These are phyloP conservation scores for Rhododendron williamsianum DNA, from an alignment of 148 eudicot species.

Conservation along the genomic window DNA sequence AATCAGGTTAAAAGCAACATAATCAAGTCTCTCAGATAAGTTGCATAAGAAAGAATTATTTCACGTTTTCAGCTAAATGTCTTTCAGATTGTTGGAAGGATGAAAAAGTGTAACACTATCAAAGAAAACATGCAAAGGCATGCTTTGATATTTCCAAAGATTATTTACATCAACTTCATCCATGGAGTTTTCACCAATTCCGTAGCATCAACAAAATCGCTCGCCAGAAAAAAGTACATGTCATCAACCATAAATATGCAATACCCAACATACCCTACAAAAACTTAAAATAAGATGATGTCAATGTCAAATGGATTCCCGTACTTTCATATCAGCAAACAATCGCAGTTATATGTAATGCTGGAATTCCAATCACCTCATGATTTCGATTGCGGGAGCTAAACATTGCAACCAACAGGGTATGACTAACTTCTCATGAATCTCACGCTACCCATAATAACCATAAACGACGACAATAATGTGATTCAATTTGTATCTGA, in stretches of 20 bases:
- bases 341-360: background rate
- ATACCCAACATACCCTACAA: background rate
- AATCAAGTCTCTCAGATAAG: slow-evolving; percentile 1
- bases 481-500: background rate
- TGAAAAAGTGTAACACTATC: background rate
- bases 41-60: background rate
- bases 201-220: background rate
- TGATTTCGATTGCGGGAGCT: background rate
- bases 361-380: background rate
- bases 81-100: background rate
- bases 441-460: background rate
- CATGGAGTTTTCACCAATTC: background rate
- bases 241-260: background rate
- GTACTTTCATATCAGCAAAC: background rate
- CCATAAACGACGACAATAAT: background rate
- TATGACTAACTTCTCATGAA: background rate
- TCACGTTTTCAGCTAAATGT: background rate
- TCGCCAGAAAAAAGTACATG: background rate
- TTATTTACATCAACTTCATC: background rate
- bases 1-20: background rate
- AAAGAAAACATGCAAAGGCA: background rate
- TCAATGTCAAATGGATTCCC: background rate
- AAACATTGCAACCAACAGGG: background rate
- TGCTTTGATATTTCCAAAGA: background rate
- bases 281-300: background rate